Evolutionary conservation across 148 eudicot species (phyloP).

Genomic region (Chenopodium suecicum): DNA sequence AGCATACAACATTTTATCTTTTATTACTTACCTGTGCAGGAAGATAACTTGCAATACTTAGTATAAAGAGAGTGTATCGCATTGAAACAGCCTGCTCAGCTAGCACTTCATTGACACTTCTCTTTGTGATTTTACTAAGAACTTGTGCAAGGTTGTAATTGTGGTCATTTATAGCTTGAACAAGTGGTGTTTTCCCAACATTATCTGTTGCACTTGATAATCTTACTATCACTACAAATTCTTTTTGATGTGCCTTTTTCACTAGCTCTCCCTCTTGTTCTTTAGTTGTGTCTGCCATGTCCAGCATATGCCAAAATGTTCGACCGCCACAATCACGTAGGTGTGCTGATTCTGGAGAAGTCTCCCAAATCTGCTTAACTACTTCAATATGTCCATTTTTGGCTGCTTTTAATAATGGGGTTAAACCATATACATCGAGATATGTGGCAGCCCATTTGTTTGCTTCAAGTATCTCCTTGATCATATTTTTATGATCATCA

Average conservation of each 20-base stretch:
- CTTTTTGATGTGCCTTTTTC: neutral
- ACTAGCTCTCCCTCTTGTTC: neutral
- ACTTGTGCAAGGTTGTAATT: neutral
- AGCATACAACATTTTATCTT: too few species aligned
- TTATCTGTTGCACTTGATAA: neutral
- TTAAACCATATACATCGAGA: constrained; percentile 1
- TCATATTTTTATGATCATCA: neutral
- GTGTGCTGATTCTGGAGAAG: constrained; percentile 10
- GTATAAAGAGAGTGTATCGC: neutral
- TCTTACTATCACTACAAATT: neutral
- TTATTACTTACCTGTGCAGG: neutral
- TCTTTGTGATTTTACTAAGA: neutral
- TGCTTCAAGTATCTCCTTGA: neutral
- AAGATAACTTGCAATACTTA: neutral
- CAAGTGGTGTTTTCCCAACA: neutral
- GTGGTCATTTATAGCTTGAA: neutral
- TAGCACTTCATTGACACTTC: too few species aligned
- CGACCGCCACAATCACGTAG: neutral
- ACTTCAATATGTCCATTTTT: neutral
- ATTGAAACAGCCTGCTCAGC: too few species aligned
- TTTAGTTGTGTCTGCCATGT: neutral
- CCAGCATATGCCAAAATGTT: constrained; percentile 7
- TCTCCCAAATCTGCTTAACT: neutral
- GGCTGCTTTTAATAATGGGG: constrained; percentile 12
- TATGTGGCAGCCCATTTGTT: neutral